Evolutionary conservation across 2,329 filamentous ascomycete genomes (phyloP).

Genomic region (Boeremia lycopersici): DNA sequence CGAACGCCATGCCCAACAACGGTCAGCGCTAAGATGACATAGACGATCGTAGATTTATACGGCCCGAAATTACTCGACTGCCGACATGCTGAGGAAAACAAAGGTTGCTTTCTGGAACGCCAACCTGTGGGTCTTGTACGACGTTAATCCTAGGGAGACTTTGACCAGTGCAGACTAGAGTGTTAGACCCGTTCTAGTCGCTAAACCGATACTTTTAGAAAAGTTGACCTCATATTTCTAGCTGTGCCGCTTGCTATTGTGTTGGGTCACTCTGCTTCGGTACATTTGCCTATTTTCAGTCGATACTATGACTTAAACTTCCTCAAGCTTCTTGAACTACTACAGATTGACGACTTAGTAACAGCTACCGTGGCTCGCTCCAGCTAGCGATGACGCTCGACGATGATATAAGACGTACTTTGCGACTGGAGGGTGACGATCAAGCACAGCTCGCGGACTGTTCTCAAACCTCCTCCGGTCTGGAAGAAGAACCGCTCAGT

Average conservation of each 20-base stretch:
- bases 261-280: not conserved
- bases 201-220: not conserved
- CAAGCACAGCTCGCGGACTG: not conserved
- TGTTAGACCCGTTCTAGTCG: not conserved
- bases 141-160: not conserved
- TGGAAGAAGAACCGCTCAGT: not conserved
- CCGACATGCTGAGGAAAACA: not conserved
- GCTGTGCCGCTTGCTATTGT: not conserved
- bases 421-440: not conserved
- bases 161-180: not conserved
- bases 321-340: not conserved
- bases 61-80: constrained; percentile 1
- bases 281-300: not conserved
- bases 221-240: not conserved
- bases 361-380: not conserved
- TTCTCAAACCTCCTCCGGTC: not conserved
- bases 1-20: not conserved
- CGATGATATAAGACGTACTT: not conserved
- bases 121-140: not conserved
- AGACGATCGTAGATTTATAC: constrained; percentile 7
- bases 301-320: not conserved
- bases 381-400: not conserved
- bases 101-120: not conserved
- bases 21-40: not conserved
- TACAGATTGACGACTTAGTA: not conserved